A percentile compares a stretch with the other conserved stretches of the same genome.
Conservation (phyloP, 148 eudicot genomes). For the Fagopyrum esculentum region DNA sequence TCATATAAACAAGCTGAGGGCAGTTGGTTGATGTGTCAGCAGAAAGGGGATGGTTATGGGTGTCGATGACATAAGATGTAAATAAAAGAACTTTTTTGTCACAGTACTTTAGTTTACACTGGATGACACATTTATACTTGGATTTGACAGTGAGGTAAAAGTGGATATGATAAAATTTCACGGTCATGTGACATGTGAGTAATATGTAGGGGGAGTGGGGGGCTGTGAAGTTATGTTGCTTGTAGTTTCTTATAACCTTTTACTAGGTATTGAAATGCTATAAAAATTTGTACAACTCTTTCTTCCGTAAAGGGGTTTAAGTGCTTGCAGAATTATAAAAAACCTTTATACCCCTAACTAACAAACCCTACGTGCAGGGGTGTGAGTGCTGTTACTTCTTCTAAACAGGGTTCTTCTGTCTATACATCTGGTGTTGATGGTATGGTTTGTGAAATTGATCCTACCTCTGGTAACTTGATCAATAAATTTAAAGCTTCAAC, state of each 20-base stretch:
- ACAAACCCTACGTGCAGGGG: slow-evolving; percentile 42
- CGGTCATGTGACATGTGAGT: not conserved
- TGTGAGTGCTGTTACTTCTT: slow-evolving; percentile 62
- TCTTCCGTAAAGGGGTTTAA: not conserved
- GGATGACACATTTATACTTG: not conserved
- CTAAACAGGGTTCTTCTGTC: slow-evolving; percentile 41
- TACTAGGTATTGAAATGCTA: not conserved
- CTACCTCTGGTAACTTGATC: slow-evolving; percentile 63
- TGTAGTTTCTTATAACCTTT: not conserved
- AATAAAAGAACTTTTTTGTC: not conserved
- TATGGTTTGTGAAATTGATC: slow-evolving; percentile 72
- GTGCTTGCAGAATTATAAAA: not conserved
- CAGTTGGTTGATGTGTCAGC: not conserved
- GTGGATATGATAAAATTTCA: not conserved
- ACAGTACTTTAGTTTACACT: not conserved
- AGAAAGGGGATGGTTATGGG: not conserved
- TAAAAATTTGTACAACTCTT: not conserved
- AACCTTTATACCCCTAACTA: not conserved
- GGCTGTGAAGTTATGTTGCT: not conserved
- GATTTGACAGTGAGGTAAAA: not conserved
- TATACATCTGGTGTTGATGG: slow-evolving; percentile 94
- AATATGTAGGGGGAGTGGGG: no score
- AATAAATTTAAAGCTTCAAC: slow-evolving; percentile 75
- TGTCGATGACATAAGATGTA: not conserved
- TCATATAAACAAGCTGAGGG: not conserved